phyloP scores from a whole-genome alignment of 495 filamentous ascomycete genomes.

The Hypoxylon intermedium region DNA sequence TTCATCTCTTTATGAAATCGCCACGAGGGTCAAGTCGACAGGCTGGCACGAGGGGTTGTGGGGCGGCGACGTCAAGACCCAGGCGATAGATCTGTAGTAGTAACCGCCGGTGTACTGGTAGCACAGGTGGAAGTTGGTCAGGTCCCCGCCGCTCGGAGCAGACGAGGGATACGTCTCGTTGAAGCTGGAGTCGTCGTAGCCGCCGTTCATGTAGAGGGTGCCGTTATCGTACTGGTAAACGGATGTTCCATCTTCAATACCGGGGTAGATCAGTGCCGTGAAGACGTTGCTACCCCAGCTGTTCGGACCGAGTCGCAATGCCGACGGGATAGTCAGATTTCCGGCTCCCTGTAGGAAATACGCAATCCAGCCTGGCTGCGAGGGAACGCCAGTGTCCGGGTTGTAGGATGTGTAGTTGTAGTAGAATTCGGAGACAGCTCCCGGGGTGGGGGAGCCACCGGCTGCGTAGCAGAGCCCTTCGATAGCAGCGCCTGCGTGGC shows the following conservation, averaged over 20 bases:
- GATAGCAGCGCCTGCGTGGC: conserved; percentile 34
- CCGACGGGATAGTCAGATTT: conserved; percentile 7
- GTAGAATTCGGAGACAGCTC: conserved; percentile 18
- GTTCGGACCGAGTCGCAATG: conserved; percentile 1
- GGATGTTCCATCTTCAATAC: conserved; percentile 12
- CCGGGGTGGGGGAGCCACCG: conserved; percentile 14
- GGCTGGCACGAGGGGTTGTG: conserved; percentile 57
- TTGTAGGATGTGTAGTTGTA: conserved; percentile 29
- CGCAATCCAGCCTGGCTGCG: conserved; percentile 23
- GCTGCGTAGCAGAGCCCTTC: conserved; percentile 32
- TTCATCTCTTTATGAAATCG: background rate
- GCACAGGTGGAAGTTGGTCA: conserved; percentile 40
- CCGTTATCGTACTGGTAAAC: conserved; percentile 23
- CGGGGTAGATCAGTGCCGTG: conserved; percentile 6
- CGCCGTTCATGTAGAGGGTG: conserved; percentile 20
- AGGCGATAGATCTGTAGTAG: conserved; percentile 50
- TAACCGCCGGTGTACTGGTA: conserved; percentile 50
- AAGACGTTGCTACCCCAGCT: conserved; percentile 23
- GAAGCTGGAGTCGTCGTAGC: conserved; percentile 21
- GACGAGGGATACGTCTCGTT: conserved; percentile 7
- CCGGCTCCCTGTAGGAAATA: conserved; percentile 16
- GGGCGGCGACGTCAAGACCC: conserved; percentile 48
- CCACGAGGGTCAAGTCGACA: conserved; percentile 43
- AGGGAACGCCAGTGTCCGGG: conserved; percentile 11
- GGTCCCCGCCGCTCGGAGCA: conserved; percentile 5